Evolutionary conservation across 164 flowering plant species (phyloP), one percentile per base, ranked within the genome.

Genomic region (Dillenia suffruticosa): DNA sequence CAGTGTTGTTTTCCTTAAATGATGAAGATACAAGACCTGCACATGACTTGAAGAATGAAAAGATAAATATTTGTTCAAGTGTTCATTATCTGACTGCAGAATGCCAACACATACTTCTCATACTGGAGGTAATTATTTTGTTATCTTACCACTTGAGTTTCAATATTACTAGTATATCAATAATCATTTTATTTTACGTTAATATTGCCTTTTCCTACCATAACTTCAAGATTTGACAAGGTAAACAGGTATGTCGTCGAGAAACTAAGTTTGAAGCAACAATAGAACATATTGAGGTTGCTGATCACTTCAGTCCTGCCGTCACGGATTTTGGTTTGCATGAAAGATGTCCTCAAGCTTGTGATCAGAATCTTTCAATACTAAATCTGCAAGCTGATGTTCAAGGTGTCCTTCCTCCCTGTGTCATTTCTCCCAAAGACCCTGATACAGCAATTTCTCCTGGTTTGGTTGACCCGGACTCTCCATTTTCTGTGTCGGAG

Each of bases 231-330:
- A 54, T 70, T 66, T 78, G 77, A 63, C 74, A 77, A 82, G 74
- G 73, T 78, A 63, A 73, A 77, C 90, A 95, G 99, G 84, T 85
- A 68, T 74, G 73, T 70, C 82, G 82, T 74, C 79, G 65, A 69
- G 82, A 83, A 57, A 74, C 70, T 72, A 85, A 80, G 64, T 73
- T 90, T 68, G 84, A 86, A 58, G 87, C 83, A 49, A 76, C 65
- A n/a, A 61, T 90, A 51, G 69, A 80, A 61, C 74, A 78, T 63
- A 57, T 95, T 58, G 94, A 83, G 70, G 74, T 90, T 57, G 73
- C 78, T 64, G 84, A 90, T 51, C 78, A 79, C 73, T 75, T 75
- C n/a, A 71, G 55, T 44, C 10, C 58, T 49, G 70, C 63, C 17
- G 66, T 40, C 53, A 10, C 46, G 59, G 64, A 62, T 44, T 32